Base-by-base conservation (phyloP, 768 basidiomycete genomes). In the Xerocomus potaroensis region DNA sequence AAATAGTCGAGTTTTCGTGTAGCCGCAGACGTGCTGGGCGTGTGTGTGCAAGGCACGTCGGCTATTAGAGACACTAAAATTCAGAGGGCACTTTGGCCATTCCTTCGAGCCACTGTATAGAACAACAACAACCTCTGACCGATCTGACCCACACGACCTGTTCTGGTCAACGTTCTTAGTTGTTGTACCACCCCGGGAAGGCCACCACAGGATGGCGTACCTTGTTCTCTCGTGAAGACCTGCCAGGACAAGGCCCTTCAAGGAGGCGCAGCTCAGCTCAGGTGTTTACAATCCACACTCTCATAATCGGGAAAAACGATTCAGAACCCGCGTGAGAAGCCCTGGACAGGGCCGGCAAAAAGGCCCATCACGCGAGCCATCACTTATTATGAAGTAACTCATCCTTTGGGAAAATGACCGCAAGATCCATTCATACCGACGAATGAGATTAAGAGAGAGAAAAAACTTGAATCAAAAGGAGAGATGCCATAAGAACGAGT, bases 1-100 rank as follows among this genome's bases (percentile, higher is more conserved):
- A 15, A 22, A 23, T 16, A 16, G 15, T 21, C 11, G 1, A 11
- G 14, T 36, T n/a, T n/a, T n/a, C n/a, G n/a, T n/a, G n/a, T n/a
- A n/a, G n/a, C n/a, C n/a, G n/a, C n/a, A n/a, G n/a, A n/a, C n/a
- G n/a, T n/a, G n/a, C n/a, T n/a, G n/a, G n/a, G n/a, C n/a, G 50
- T 53, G 47, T 48, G 51, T 45, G 47, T 46, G 26, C 41, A 56
- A 56, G 55, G 55, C 47, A 61, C 61, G 27, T 58, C 60, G 60
- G 60, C 52, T 64, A 53, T 41, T 43, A 41, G 46, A 27, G 19
- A n/a, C 31, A 29, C 45, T 16, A 16, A 16, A n/a, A 5, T n/a
- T n/a, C n/a, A n/a, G n/a, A n/a, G n/a, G n/a, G n/a, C n/a, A n/a
- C n/a, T n/a, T n/a, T n/a, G n/a, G n/a, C n/a, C n/a, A n/a, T n/a